Conservation (phyloP, 2,329 filamentous ascomycete genomes). For the Helicocarpus griseus region DNA sequence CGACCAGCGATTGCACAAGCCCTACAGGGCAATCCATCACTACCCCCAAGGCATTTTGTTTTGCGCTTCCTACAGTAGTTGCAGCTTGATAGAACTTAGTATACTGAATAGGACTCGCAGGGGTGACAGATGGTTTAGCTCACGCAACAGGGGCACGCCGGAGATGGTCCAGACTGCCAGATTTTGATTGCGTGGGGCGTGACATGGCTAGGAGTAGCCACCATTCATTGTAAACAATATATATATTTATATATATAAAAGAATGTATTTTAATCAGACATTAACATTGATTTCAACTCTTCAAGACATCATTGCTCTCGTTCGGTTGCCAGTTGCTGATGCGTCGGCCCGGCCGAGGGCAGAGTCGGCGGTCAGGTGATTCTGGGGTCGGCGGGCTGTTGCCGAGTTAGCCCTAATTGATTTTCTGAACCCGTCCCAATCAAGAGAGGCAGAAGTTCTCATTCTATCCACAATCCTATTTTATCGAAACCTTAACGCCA, state of each 20-base stretch:
- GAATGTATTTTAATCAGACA: neutral
- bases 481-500: too few species aligned
- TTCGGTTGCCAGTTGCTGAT: too few species aligned
- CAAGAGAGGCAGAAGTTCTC: too few species aligned
- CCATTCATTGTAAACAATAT: too few species aligned
- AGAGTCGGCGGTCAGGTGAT: too few species aligned
- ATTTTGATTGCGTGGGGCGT: neutral
- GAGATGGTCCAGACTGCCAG: neutral
- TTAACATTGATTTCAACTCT: too few species aligned
- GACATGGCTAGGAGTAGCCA: neutral
- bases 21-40: constrained; percentile 10
- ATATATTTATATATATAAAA: neutral
- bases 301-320: too few species aligned
- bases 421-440: too few species aligned
- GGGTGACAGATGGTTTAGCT: neutral
- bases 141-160: constrained; percentile 2
- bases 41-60: constrained; percentile 15
- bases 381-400: too few species aligned
- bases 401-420: too few species aligned
- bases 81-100: constrained; percentile 11
- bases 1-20: constrained; percentile 10
- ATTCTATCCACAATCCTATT: too few species aligned
- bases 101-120: neutral
- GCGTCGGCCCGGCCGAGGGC: too few species aligned
- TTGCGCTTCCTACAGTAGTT: constrained; percentile 16